phyloP scores from a whole-genome alignment of 352 stramenopile genomes.

The Globisporangium okanoganense region DNA sequence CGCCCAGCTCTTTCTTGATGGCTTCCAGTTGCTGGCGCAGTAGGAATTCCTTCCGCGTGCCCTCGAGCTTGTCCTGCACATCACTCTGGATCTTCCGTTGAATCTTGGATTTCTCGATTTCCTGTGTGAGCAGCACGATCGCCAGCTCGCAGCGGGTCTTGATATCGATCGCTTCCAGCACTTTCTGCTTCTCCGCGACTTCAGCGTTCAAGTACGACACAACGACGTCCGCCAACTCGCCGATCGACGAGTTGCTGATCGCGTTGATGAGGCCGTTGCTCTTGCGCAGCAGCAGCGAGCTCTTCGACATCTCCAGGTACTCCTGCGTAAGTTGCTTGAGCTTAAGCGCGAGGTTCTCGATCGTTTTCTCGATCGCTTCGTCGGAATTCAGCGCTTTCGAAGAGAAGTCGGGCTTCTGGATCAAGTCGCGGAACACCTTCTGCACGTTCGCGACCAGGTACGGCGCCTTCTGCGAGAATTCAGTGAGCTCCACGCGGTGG shows the following conservation, averaged over 20 bases:
- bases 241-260: constrained; percentile 54
- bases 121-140: constrained; percentile 42
- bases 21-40: constrained; percentile 97
- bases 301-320: constrained; percentile 65
- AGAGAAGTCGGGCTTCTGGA: constrained; percentile 16
- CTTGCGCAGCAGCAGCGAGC: constrained; percentile 45
- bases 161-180: constrained; percentile 49
- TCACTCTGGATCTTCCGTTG: constrained; percentile 71
- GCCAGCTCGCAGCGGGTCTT: constrained; percentile 41
- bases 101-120: constrained; percentile 58
- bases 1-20: constrained; percentile 98
- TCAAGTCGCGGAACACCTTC: constrained; percentile 15
- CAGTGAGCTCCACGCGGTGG: constrained; percentile 42
- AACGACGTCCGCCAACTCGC: constrained; percentile 63
- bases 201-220: constrained; percentile 64
- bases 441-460: constrained; percentile 58
- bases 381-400: constrained; percentile 4
- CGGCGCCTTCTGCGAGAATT: constrained; percentile 45
- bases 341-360: constrained; percentile 34
- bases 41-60: constrained; percentile 89
- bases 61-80: constrained; percentile 68
- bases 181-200: constrained; percentile 49
- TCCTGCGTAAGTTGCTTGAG: constrained; percentile 69
- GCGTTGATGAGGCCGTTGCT: constrained; percentile 59
- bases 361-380: constrained; percentile 15